Percentiles rank a stretch among this genome's conserved stretches.
phyloP scores from a whole-genome alignment of 345 rosid genomes.

The Brassica napus region DNA sequence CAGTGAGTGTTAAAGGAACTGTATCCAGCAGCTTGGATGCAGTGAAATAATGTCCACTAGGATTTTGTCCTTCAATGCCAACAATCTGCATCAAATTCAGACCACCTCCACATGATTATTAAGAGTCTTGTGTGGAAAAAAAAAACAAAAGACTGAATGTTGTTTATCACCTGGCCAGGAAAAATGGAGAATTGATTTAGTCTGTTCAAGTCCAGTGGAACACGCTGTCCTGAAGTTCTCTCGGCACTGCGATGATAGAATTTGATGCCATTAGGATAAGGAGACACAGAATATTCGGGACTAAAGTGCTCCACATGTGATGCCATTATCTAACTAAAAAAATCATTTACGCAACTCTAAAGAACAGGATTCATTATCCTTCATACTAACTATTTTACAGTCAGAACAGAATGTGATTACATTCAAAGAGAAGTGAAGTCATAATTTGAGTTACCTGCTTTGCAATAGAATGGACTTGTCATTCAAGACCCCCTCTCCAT shows the following conservation, averaged over 20 bases:
- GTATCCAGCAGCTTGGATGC: constrained; percentile 74
- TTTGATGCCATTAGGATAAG: constrained; percentile 19
- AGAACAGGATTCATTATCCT: background rate
- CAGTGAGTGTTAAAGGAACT: constrained; percentile 51
- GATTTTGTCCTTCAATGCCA: constrained; percentile 88
- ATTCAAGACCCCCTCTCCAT: constrained; percentile 90
- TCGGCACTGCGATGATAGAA: constrained; percentile 53
- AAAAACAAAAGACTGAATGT: constrained; percentile 7
- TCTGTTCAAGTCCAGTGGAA: constrained; percentile 74
- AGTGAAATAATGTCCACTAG: constrained; percentile 90
- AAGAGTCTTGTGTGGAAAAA: background rate
- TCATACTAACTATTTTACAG: background rate
- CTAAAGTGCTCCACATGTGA: background rate
- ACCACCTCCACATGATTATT: constrained; percentile 31
- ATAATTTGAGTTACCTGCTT: constrained; percentile 66
- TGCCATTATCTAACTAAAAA: background rate
- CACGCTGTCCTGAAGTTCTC: constrained; percentile 82
- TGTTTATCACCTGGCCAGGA: constrained; percentile 81
- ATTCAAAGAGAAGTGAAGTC: constrained; percentile 9
- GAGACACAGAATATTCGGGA: background rate
- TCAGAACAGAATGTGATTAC: background rate
- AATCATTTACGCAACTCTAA: background rate
- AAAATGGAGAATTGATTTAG: constrained; percentile 73
- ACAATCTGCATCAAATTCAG: constrained; percentile 62
- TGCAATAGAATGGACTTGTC: constrained; percentile 83